Base-by-base conservation (phyloP, 495 filamentous ascomycete genomes). In the Barbatosphaeria neglecta region DNA sequence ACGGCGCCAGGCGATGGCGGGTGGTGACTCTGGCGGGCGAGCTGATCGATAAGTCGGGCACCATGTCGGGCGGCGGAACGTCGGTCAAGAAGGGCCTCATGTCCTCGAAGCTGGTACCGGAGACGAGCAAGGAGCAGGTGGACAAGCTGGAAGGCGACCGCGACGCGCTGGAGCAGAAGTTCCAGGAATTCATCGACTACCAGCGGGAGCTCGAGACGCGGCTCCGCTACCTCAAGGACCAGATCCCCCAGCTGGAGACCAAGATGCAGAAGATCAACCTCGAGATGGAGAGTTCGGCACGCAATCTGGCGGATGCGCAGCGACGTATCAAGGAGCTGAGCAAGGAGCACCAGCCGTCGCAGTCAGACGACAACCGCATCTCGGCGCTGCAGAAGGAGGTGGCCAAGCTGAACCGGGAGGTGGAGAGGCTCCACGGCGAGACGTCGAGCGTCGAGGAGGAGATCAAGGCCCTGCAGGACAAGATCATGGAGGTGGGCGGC, bases 401-500 rank as follows among this genome's bases (percentile, higher is more conserved):
- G 43, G 64, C 73, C 8, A 77, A 79, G 41, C 65, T 94, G 35
- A 77, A 87, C 51, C 74, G 80, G 40, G 87, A 97, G 53, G 76
- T 95, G 18, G 78, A 83, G 28, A 86, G 84, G 51, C 73, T 97
- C 9, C 83, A 83, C 45, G 67, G 74, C 18, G 87, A 96, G 61
- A 95, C 85, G 33, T 72, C 82, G 15, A 87, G 80, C 22, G 81
- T 95, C 18, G 93, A 98, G 54, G 80, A 83, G 33, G 92, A 95
- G 61, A 95, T 98, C 53, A 87, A 92, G 64, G 70, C 68, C 2
- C 73, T 98, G 17, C 90, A 97, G 61, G 83, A 86, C 70, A 93
- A 92, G 70, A 97, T 98, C 55, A 96, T 97, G 90, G 84, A 95
- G 64, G 81, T 93, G 45, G 92, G 92, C 49, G 92, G 92, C 66